Conservation (phyloP, 2,329 filamentous ascomycete genomes). For the Calonectria ilicicola region DNA sequence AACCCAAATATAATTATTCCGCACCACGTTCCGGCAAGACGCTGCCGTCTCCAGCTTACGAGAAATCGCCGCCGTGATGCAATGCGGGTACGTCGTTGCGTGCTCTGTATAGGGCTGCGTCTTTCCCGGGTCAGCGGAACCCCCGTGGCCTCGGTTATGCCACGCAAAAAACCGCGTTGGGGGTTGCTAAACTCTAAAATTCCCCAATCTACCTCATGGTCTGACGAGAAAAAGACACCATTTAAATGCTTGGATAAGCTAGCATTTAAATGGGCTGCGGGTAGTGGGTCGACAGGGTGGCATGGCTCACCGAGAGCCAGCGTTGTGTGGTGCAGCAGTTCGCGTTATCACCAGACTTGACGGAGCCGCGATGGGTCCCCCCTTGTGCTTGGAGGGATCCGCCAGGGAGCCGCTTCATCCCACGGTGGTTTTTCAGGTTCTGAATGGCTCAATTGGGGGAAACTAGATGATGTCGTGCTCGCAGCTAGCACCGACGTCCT, state of each 20-base stretch:
- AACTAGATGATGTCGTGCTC: conserved; percentile 20
- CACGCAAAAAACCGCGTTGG: neutral
- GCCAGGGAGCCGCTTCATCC: conserved; percentile 2
- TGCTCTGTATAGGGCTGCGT: conserved; percentile 3
- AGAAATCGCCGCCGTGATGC: conserved; percentile 8
- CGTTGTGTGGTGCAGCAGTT: neutral
- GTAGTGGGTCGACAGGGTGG: neutral
- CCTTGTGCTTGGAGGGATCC: neutral
- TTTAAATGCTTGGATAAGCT: neutral
- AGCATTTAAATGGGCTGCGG: neutral
- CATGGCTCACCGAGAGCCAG: neutral
- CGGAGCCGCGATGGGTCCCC: neutral
- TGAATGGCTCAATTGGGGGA: neutral
- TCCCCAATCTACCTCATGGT: neutral
- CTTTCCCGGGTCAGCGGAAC: conserved; percentile 4
- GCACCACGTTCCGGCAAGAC: neutral
- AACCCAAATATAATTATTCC: neutral
- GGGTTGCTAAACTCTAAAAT: neutral
- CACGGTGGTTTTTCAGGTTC: neutral
- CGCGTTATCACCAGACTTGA: neutral
- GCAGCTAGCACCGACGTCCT: conserved; percentile 10
- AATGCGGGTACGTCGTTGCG: conserved; percentile 17
- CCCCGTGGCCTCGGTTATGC: neutral
- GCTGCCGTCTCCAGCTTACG: neutral
- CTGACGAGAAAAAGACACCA: neutral